Conservation (phyloP, 2,329 filamentous ascomycete genomes). For the Capronia coronata region DNA sequence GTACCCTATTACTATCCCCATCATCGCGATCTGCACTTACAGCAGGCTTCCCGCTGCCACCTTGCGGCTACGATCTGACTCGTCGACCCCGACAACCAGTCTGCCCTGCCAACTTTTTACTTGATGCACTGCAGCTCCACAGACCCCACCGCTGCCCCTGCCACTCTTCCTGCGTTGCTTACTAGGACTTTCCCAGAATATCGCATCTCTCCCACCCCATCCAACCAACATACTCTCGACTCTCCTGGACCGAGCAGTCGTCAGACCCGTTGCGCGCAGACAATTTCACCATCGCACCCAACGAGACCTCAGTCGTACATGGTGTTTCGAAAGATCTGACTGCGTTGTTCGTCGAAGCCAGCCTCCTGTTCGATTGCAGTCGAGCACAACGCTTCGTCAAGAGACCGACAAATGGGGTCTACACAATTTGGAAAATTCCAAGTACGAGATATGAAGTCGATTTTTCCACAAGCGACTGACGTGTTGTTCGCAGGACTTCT, state of each 20-base stretch:
- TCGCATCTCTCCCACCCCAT: background rate
- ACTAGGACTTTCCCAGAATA: background rate
- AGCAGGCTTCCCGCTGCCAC: background rate
- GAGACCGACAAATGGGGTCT: conserved; percentile 40
- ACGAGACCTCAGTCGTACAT: background rate
- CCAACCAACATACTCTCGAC: background rate
- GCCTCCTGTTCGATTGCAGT: background rate
- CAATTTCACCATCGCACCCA: background rate
- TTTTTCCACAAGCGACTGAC: conserved; percentile 20
- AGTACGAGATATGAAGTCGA: conserved; percentile 35
- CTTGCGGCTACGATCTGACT: background rate
- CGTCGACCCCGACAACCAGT: background rate
- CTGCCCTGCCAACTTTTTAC: conserved; percentile 1
- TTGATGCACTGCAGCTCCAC: background rate
- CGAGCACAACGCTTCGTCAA: conserved; percentile 2
- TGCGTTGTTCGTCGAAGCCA: conserved; percentile 6
- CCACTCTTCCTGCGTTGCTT: background rate
- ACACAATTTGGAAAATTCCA: conserved; percentile 55
- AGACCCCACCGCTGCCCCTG: background rate
- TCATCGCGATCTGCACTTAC: background rate
- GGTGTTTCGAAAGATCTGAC: conserved; percentile 5
- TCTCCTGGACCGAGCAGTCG: background rate
- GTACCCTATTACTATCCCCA: too few relatives aligned
- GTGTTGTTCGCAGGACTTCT: conserved; percentile 58
- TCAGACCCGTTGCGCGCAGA: background rate